phyloP scores from a whole-genome alignment of 805 yeast genomes.

The Wickerhamiella lipophila region DNA sequence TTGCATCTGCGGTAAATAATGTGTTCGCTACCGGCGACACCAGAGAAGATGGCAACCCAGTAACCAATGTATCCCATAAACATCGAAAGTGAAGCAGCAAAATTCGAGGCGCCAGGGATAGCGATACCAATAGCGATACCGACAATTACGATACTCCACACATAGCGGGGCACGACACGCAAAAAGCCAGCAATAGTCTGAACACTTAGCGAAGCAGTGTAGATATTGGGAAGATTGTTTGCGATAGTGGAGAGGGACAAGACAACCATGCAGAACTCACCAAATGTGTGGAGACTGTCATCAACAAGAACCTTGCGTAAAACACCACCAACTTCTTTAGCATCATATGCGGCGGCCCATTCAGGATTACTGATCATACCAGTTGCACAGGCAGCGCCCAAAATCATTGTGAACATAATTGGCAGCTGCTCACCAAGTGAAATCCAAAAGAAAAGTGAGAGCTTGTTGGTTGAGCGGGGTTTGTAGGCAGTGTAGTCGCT shows the following conservation, averaged over 20 bases:
- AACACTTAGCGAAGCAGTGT: conserved; percentile 75
- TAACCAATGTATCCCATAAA: conserved; percentile 89
- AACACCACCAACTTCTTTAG: conserved; percentile 60
- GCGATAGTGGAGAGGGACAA: conserved; percentile 79
- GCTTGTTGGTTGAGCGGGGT: conserved; percentile 48
- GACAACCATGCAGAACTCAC: conserved; percentile 77
- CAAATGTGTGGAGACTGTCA: conserved; percentile 58
- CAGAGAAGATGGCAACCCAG: conserved; percentile 76
- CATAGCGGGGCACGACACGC: conserved; percentile 61
- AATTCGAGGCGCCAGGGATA: conserved; percentile 74
- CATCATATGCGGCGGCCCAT: conserved; percentile 41
- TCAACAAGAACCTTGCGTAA: conserved; percentile 65
- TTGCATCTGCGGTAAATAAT: conserved; percentile 55
- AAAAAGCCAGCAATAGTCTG: conserved; percentile 74
- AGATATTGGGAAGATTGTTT: conserved; percentile 88
- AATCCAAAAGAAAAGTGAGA: conserved; percentile 52
- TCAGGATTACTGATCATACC: conserved; percentile 38
- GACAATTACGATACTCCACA: conserved; percentile 72
- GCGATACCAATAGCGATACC: conserved; percentile 70
- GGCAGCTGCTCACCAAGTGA: conserved; percentile 55
- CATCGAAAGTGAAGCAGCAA: conserved; percentile 59
- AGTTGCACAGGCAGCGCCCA: conserved; percentile 79
- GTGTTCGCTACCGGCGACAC: conserved; percentile 69
- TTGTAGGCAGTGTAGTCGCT: conserved; percentile 86
- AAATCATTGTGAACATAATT: conserved; percentile 53